Evolutionary conservation across 2,329 filamentous ascomycete genomes (phyloP), one percentile per base, ranked within the genome.

Genomic region (Aureobasidium sp.): DNA sequence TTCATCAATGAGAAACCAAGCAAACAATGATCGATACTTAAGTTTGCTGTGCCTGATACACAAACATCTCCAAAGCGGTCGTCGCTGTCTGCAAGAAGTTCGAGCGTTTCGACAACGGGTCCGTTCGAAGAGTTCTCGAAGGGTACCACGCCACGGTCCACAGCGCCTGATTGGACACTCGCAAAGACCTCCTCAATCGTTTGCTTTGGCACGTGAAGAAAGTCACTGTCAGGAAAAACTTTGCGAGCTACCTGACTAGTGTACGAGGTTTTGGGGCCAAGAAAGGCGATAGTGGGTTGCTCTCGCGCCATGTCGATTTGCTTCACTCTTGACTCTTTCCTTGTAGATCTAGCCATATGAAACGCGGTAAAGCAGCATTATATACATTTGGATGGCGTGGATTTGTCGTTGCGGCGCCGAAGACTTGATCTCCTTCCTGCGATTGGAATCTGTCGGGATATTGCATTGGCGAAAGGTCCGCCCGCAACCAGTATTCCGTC

Each of bases 41-140:
- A 82, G 70, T 96, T 97, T 62, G 88, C 83, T 77, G 97, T 94
- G 51, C 85, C 90, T 71, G 87, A 89, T 43, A 97, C 88, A 52
- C 82, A 80, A 48, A 96, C 81, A 71, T 89, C 84, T 10, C 81
- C 79, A 71, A 89, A 90, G 47, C 76, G 75, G 44, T 74, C 76
- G 43, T 84, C 77, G 27, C 88, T 81, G 75, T 96, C 91, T 67
- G 90, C 90, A 64, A 99, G 85, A 66, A 92, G 84, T 75, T 97
- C 92, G 26, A 97, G 83, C 0, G 92, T 96, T 73, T 90, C 89
- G 62, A 94, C 86, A 55, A 99, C 94, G 60, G 88, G 87, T 70
- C 94, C 94, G 74, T 97, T 96, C 72, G 90, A 93, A 43, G 90
- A 95, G 79, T 99, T 99, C 73, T 97, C 93, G 75, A 96, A 92